These are phyloP conservation scores for Lithospermum erythrorhizon DNA, from an alignment of 257 asterid species.

Conservation along the genomic window DNA sequence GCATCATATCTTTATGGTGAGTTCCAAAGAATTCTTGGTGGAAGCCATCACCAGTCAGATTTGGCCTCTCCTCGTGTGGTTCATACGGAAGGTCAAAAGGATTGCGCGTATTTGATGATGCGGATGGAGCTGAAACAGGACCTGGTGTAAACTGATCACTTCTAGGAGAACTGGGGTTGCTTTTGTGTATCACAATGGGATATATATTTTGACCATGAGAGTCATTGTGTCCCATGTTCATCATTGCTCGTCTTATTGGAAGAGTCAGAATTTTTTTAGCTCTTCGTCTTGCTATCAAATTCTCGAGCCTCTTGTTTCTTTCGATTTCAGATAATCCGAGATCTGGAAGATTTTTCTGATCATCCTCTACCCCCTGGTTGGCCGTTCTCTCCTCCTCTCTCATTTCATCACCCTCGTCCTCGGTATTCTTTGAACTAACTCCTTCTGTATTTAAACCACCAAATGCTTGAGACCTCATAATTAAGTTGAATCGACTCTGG, in stretches of 20 bases:
- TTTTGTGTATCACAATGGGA: conserved; percentile 37
- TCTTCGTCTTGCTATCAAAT: conserved; percentile 75
- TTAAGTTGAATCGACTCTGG: conserved; percentile 4
- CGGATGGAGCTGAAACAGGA: conserved; percentile 86
- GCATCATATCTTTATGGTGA: conserved; percentile 33
- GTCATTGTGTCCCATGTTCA: conserved; percentile 31
- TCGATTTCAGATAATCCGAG: conserved; percentile 53
- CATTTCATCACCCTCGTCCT: conserved; percentile 24
- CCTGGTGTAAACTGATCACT: conserved; percentile 28
- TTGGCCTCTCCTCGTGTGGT: conserved; percentile 78
- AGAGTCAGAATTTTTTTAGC: conserved; percentile 42
- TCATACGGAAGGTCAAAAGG: conserved; percentile 95
- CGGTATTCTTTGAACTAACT: conserved; percentile 19
- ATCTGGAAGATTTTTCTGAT: conserved; percentile 43
- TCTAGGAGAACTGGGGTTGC: conserved; percentile 6
- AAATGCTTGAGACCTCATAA: conserved; percentile 1
- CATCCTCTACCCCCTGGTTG: conserved; percentile 28
- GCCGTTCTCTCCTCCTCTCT: conserved; percentile 22
- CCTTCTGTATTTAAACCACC: conserved; percentile 5
- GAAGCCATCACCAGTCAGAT: conserved; percentile 72
- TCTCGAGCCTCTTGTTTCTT: conserved; percentile 69
- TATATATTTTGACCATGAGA: conserved; percentile 18
- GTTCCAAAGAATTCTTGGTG: conserved; percentile 46
- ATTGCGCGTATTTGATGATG: conserved; percentile 50
- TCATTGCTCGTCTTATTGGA: conserved; percentile 35